Conservation (phyloP, 495 filamentous ascomycete species). For the Beverwykella pulmonaria region DNA sequence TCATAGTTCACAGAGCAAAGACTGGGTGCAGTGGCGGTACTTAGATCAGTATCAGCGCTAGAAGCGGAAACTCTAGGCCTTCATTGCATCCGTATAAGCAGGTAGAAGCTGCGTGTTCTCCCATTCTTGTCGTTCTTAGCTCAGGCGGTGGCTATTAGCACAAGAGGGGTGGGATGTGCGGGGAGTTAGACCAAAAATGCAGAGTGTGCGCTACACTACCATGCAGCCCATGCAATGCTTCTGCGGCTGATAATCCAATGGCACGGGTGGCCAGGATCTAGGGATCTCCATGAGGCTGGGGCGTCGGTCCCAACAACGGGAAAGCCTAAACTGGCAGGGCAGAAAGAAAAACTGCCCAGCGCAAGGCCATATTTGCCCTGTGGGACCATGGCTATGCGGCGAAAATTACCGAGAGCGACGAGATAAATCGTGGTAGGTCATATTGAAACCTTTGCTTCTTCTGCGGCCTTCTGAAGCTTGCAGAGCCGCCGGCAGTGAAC, state of each 20-base stretch:
- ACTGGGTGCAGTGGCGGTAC: neutral
- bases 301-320: conserved; percentile 21
- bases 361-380: neutral
- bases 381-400: conserved; percentile 15
- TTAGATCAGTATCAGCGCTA: neutral
- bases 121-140: neutral
- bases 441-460: neutral
- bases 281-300: conserved; percentile 19
- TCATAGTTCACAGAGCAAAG: neutral
- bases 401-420: neutral
- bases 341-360: neutral
- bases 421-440: conserved; percentile 2
- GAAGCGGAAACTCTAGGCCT: neutral
- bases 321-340: conserved; percentile 11
- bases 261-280: conserved; percentile 11
- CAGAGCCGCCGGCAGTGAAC: conserved; percentile 16
- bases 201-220: conserved; percentile 4
- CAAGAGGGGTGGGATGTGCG: neutral
- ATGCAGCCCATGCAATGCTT: neutral
- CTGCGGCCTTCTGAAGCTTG: conserved; percentile 6
- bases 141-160: neutral
- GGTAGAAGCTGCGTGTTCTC: neutral
- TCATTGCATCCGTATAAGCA: neutral
- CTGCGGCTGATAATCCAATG: conserved; percentile 24
- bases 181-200: neutral